Conservation (phyloP, 805 yeast species). For the Blastobotrys attinorum region DNA sequence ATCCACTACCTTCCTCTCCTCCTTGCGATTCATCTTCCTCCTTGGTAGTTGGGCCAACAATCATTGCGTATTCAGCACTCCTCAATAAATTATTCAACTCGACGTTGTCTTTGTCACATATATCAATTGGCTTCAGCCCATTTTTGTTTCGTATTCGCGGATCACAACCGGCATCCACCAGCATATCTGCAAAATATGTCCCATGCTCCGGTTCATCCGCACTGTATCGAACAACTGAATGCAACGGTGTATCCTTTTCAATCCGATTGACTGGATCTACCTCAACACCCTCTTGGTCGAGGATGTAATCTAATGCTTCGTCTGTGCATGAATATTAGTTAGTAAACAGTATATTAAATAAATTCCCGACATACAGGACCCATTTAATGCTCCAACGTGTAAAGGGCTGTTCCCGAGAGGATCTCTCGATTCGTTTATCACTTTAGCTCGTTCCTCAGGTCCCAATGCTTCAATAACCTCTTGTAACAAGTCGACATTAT, state of each 20-base stretch:
- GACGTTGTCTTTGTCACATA: conserved; percentile 44
- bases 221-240: conserved; percentile 71
- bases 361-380: conserved; percentile 40
- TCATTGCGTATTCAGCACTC: conserved; percentile 69
- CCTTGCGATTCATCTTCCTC: conserved; percentile 20
- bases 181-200: conserved; percentile 61
- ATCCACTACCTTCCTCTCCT: conserved; percentile 13
- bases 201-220: conserved; percentile 82
- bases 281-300: conserved; percentile 87
- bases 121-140: conserved; percentile 69
- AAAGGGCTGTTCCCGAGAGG: conserved; percentile 75
- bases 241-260: conserved; percentile 85
- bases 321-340: conserved; percentile 20
- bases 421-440: conserved; percentile 65
- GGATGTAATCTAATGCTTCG: conserved; percentile 72
- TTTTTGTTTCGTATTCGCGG: conserved; percentile 49
- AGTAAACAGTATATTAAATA: background rate
- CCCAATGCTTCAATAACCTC: conserved; percentile 31
- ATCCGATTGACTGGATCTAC: conserved; percentile 68
- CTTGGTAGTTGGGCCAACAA: conserved; percentile 19
- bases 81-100: conserved; percentile 58
- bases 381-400: conserved; percentile 74
- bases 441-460: conserved; percentile 29
- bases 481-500: conserved; percentile 68
- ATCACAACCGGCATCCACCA: conserved; percentile 89